Percentiles rank a stretch among this genome's conserved stretches.
Conservation (phyloP, 2,329 filamentous ascomycete genomes). For the Colletotrichum graminicola region DNA sequence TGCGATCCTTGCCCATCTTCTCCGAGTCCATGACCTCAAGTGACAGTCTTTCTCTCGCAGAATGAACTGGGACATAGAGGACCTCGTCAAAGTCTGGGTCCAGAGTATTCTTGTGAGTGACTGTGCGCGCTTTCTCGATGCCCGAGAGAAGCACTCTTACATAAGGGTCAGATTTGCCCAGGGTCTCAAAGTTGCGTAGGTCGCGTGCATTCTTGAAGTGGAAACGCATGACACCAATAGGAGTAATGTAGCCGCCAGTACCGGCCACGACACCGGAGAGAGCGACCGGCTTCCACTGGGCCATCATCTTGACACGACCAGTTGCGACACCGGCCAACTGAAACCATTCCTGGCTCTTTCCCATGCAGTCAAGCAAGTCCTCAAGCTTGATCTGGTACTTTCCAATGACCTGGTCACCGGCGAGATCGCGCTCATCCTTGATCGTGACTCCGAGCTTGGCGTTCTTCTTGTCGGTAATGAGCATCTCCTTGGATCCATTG, state of each 20-base stretch:
- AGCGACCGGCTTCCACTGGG: constrained; percentile 96
- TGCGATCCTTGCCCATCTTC: constrained; percentile 89
- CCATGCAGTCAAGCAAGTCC: constrained; percentile 90
- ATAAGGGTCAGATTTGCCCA: constrained; percentile 98
- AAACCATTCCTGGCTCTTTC: constrained; percentile 97
- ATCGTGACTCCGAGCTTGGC: constrained; percentile 92
- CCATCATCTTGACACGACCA: constrained; percentile 88
- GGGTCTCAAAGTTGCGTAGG: constrained; percentile 90
- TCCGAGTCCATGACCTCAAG: constrained; percentile 98
- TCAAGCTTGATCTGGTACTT: constrained; percentile 96
- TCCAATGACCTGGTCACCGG: constrained; percentile 85
- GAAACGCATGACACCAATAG: constrained; percentile 94
- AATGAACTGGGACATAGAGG: constrained; percentile 92
- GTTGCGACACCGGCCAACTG: constrained; percentile 83
- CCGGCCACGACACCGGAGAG: constrained; percentile 81
- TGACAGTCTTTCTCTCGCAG: constrained; percentile 82
- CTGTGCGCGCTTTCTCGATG: constrained; percentile 89
- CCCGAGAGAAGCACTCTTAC: constrained; percentile 89
- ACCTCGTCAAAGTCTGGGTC: constrained; percentile 97
- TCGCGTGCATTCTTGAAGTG: constrained; percentile 88
- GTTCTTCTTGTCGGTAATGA: constrained; percentile 92
- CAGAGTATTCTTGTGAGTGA: constrained; percentile 95
- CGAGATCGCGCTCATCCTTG: constrained; percentile 93
- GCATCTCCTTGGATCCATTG: constrained; percentile 90
- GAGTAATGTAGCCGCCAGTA: constrained; percentile 90